Evolutionary conservation across 495 filamentous ascomycete species (phyloP), one percentile per base, ranked within the genome.

Genomic region (Annulohypoxylon stygium): DNA sequence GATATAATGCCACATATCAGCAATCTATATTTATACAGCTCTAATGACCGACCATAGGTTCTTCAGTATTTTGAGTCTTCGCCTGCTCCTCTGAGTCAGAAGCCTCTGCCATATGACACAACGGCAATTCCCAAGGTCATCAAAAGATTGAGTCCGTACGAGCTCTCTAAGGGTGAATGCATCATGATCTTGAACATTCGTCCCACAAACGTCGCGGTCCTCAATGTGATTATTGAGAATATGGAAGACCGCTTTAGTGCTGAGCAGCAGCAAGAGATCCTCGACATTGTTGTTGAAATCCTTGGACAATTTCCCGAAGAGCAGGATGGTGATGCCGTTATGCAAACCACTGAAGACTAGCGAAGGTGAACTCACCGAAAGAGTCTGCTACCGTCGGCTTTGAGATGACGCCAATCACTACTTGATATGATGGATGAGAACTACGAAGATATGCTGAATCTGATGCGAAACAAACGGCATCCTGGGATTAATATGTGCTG

Each of bases 161-260:
- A 84, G 18, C 79, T 86, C 62, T 80, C 77, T 65, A 85, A 85
- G 71, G 83, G 81, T 60, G 84, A 86, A 65, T 67, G 79, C 45
- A 79, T 86, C 72, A 80, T 79, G 70, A 78, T 86, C 48, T 59
- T 85, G 53, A 85, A 86, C 67, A 69, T 84, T 34, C 81, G 84
- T 9, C 84, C 84, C 1, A 69, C 77, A 11, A 76, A 62, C 7
- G 75, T 60, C 12, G 75, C 79, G 8, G 65, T 78, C 18, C 79
- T 86, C 26, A 81, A 81, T 55, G 77, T 78, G 10, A 77, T 81
- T 26, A 73, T 86, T 25, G 84, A 86, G 71, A 80, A 85, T 26
- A 79, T 85, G 79, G 80, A 79, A 61, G 78, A 78, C 39, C 84
- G 84, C 10, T 84, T 83, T 66, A 78, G 41, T 73, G 79, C 79